Conservation (phyloP, 2,329 filamentous ascomycete genomes). For the Tolypocladium sp. region DNA sequence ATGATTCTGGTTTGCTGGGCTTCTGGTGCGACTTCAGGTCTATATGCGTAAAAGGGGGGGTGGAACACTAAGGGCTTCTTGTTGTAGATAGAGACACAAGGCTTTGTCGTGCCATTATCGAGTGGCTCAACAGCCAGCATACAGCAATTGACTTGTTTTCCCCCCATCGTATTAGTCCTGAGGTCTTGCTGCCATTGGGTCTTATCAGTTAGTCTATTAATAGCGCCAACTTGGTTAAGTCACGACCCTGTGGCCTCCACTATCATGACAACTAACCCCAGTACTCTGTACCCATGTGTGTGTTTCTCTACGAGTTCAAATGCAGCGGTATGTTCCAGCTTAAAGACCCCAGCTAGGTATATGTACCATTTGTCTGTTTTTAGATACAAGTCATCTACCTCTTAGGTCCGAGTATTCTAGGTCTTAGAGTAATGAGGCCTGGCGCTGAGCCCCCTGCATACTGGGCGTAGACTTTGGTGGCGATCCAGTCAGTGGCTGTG, state of each 20-base stretch:
- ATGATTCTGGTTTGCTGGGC: background rate
- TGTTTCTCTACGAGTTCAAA: no score
- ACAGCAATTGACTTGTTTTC: background rate
- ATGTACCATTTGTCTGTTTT: no score
- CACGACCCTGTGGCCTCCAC: background rate
- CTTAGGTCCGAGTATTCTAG: no score
- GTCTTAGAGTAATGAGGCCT: no score
- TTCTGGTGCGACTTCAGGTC: background rate
- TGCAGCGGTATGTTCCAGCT: no score
- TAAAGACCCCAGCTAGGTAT: no score
- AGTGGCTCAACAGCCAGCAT: background rate
- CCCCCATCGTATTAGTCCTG: background rate
- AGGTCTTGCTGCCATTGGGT: background rate
- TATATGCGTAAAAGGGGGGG: background rate
- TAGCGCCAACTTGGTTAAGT: background rate
- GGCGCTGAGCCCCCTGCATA: no score
- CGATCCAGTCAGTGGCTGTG: no score
- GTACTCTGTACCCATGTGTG: no score
- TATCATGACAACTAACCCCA: no score
- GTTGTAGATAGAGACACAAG: background rate
- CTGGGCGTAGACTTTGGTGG: no score
- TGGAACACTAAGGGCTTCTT: background rate
- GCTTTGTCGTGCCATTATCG: background rate
- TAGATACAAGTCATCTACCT: no score
- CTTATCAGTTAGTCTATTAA: background rate